Conservation (phyloP, 306 rosid genomes). For the Macrotyloma uniflorum region DNA sequence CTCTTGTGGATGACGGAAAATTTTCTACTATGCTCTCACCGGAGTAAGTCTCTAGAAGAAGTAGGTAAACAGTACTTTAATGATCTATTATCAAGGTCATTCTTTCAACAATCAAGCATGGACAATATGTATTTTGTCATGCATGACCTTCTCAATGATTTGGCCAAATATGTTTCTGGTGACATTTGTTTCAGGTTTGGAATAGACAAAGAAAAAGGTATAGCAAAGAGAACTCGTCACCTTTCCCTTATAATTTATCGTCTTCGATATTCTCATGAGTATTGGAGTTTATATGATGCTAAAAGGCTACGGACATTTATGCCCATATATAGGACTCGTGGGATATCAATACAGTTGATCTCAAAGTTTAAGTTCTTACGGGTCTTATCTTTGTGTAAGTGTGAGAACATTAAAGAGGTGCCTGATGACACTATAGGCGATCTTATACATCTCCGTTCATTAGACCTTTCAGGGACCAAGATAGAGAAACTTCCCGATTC, state of each 20-base stretch:
- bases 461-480: rapidly evolving
- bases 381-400: neutral
- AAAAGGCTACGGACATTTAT: neutral
- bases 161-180: neutral
- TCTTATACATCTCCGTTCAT: neutral
- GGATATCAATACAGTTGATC: neutral
- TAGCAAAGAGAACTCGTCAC: neutral
- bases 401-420: neutral
- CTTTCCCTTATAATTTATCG: neutral
- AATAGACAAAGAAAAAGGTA: neutral
- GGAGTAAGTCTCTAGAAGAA: neutral
- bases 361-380: neutral
- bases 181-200: neutral
- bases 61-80: neutral
- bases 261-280: neutral
- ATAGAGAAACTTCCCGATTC: neutral
- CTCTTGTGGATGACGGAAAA: slow-evolving; percentile 13
- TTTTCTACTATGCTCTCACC: neutral
- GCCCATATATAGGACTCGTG: neutral
- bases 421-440: neutral
- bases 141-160: slow-evolving; percentile 17
- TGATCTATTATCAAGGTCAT: slow-evolving; percentile 11
- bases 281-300: neutral
- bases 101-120: slow-evolving; percentile 6
- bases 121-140: neutral